These are phyloP conservation scores for Taiozyma onychis DNA, from an alignment of 1,139 yeast genomes.

Conservation along the genomic window DNA sequence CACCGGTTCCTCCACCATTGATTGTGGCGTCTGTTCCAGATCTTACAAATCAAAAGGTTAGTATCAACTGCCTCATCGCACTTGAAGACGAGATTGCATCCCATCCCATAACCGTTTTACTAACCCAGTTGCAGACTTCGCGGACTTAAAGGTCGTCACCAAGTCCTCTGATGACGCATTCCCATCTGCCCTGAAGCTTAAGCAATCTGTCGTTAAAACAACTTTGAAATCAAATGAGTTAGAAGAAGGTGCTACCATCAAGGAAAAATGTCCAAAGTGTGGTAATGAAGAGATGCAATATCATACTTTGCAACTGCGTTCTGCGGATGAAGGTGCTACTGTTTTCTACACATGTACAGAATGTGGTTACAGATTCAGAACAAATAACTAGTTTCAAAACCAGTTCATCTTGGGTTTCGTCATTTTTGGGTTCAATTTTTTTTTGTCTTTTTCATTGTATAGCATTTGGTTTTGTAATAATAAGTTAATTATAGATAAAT, in stretches of 20 bases:
- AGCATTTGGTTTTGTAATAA: background rate
- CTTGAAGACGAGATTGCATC: background rate
- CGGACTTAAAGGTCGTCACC: slow-evolving; percentile 80
- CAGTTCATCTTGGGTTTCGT: background rate
- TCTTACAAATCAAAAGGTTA: slow-evolving; percentile 43
- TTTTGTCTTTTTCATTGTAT: background rate
- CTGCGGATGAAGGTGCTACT: slow-evolving; percentile 98
- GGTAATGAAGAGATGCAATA: slow-evolving; percentile 98
- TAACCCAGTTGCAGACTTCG: slow-evolving; percentile 39
- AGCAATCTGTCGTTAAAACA: slow-evolving; percentile 88
- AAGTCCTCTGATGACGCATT: slow-evolving; percentile 83
- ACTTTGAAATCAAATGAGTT: slow-evolving; percentile 68
- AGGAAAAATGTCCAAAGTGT: slow-evolving; percentile 96
- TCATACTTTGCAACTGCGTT: slow-evolving; percentile 91
- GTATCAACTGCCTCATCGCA: slow-evolving; percentile 6
- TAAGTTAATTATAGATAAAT: background rate
- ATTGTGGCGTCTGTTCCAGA: slow-evolving; percentile 65
- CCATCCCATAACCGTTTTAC: background rate
- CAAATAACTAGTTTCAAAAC: slow-evolving; percentile 55
- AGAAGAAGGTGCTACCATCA: slow-evolving; percentile 92
- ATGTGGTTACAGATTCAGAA: slow-evolving; percentile 91
- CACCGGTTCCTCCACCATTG: slow-evolving; percentile 40
- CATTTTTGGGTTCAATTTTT: background rate
- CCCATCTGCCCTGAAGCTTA: slow-evolving; percentile 76
- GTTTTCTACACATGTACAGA: slow-evolving; percentile 91